Percentiles rank a stretch among this genome's conserved stretches.
These are phyloP conservation scores for Aureobasidium sp. DNA, from an alignment of 2,329 filamentous ascomycete genomes.

Conservation along the genomic window DNA sequence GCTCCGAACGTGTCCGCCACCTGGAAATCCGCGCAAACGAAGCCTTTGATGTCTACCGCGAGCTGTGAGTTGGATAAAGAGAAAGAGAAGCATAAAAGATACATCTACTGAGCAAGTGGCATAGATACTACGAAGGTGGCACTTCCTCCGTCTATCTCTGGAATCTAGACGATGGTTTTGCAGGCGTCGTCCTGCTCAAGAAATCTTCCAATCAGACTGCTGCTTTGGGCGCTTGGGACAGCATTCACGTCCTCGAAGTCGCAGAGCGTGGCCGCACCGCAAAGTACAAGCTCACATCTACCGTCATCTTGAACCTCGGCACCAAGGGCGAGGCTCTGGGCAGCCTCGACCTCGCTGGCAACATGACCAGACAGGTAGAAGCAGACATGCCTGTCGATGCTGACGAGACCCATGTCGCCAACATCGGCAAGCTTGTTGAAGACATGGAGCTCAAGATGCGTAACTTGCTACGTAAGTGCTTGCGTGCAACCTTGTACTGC, in stretches of 20 bases:
- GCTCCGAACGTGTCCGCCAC: constrained; percentile 81
- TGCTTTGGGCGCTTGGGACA: constrained; percentile 85
- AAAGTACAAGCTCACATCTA: constrained; percentile 96
- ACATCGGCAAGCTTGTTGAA: constrained; percentile 89
- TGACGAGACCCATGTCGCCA: constrained; percentile 66
- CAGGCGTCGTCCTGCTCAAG: constrained; percentile 90
- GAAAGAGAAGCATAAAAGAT: background rate
- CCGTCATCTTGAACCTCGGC: constrained; percentile 84
- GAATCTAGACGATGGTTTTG: constrained; percentile 97
- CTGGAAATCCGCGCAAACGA: constrained; percentile 94
- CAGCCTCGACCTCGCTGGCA: constrained; percentile 85
- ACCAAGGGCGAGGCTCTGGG: constrained; percentile 62
- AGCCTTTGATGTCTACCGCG: constrained; percentile 92
- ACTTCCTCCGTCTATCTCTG: constrained; percentile 96
- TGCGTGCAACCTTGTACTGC: background rate
- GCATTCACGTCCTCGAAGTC: constrained; percentile 96
- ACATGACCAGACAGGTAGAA: constrained; percentile 97
- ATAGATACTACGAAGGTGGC: constrained; percentile 83
- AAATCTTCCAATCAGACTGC: constrained; percentile 45
- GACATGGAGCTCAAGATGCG: constrained; percentile 99
- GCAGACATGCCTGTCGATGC: constrained; percentile 67
- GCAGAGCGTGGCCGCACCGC: constrained; percentile 70
- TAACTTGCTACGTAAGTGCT: constrained; percentile 65
- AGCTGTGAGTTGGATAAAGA: constrained; percentile 51
- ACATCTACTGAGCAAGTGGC: background rate